Evolutionary conservation across 1,284 basidiomycete species (phyloP).

Genomic region (Neolentinus lepideus): DNA sequence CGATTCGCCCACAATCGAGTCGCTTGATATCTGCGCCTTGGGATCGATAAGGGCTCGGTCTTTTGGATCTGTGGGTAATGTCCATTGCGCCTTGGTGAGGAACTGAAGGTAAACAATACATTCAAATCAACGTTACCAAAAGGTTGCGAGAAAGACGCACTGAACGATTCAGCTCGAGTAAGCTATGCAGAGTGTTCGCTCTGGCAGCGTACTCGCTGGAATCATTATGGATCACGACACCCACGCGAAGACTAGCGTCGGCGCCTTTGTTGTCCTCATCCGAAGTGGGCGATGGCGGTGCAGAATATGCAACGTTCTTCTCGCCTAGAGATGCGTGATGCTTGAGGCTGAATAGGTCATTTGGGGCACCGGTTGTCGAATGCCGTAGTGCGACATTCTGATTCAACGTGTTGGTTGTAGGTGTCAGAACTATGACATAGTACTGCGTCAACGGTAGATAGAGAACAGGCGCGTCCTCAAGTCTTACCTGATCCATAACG

Average conservation of each 20-base stretch:
- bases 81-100: constrained; percentile 41
- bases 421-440: constrained; percentile 29
- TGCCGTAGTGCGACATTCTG: constrained; percentile 47
- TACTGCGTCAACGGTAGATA: constrained; percentile 5
- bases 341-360: not conserved
- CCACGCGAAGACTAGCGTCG: constrained; percentile 48
- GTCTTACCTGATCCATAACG: constrained; percentile 50
- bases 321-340: constrained; percentile 6
- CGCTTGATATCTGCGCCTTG: constrained; percentile 80
- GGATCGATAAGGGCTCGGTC: constrained; percentile 63
- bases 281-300: constrained; percentile 37
- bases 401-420: constrained; percentile 30
- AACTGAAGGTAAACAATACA: no score
- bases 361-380: constrained; percentile 37
- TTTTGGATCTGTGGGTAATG: constrained; percentile 51
- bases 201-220: constrained; percentile 61
- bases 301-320: constrained; percentile 17
- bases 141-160: constrained; percentile 35
- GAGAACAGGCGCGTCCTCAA: not conserved
- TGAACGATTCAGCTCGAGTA: constrained; percentile 78
- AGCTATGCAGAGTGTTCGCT: constrained; percentile 78
- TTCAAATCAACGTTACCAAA: no score
- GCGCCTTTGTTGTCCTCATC: constrained; percentile 27
- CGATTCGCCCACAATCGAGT: constrained; percentile 79
- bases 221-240: constrained; percentile 50